Percentiles rank a stretch among this genome's conserved stretches.
Conservation (phyloP, 1,139 yeast genomes). For the Saccharomycopsis phalli region DNA sequence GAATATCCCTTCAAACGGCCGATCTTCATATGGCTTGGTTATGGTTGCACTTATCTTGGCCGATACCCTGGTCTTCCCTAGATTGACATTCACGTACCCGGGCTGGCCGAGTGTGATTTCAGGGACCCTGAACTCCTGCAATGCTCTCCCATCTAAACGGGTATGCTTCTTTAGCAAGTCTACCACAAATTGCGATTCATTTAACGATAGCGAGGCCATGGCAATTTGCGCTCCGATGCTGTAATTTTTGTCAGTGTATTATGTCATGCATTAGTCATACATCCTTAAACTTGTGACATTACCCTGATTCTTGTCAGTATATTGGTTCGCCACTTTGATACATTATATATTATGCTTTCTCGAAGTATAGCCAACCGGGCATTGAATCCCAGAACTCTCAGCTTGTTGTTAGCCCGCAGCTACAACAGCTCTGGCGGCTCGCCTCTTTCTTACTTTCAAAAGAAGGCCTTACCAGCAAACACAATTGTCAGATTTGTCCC, state of each 20-base stretch:
- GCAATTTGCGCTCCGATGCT: too few species aligned
- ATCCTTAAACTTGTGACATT: too few species aligned
- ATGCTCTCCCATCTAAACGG: constrained; percentile 61
- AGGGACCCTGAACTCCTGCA: constrained; percentile 57
- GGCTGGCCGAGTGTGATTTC: constrained; percentile 55
- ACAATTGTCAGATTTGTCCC: constrained; percentile 75
- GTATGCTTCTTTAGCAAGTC: constrained; percentile 54
- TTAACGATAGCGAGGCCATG: constrained; percentile 58
- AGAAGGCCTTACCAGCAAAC: constrained; percentile 56
- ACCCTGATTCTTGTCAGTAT: not conserved
- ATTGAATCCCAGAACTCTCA: not conserved
- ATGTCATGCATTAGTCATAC: too few species aligned
- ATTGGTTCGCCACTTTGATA: not conserved
- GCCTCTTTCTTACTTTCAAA: constrained; percentile 52
- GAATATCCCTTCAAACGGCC: constrained; percentile 91
- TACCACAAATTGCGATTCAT: constrained; percentile 54
- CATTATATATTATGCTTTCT: not conserved
- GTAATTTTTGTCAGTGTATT: too few species aligned
- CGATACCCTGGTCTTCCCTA: constrained; percentile 70
- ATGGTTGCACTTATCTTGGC: constrained; percentile 76
- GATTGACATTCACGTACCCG: constrained; percentile 70
- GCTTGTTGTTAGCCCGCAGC: not conserved
- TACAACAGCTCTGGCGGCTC: not conserved
- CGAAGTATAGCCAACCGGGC: not conserved
- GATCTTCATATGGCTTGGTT: constrained; percentile 76